Evolutionary conservation across 306 rosid genomes (phyloP), one percentile per base, ranked within the genome.

Genomic region (Canavalia ensiformis): DNA sequence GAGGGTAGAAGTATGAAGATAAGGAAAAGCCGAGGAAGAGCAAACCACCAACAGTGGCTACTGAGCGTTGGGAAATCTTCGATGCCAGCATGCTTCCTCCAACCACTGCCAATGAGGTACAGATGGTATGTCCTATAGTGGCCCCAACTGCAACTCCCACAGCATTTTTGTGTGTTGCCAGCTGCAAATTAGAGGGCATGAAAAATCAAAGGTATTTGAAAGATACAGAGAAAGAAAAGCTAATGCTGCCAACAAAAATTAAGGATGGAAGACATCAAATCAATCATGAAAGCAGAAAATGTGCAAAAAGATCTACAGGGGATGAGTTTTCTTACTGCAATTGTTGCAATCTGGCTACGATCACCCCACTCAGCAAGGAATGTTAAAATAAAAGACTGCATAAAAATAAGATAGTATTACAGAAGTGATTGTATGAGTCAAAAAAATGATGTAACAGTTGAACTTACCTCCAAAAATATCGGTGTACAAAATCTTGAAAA

Each of bases 321-420:
- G 28, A 75, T 18, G 29, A 34, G 45, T 45, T 55, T 76, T 82
- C 99, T 88, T 88, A 96, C 99, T 13, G 99, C 99, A 80, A 96
- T 96, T 54, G 99, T 96, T 0, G 99, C 99, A 81, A 96, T 96
- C 87, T 96, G 99, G 90, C 99, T 96, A 25, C 98, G 99, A 81
- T 96, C 99, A 3, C 99, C 99, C 99, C 99, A 96, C 87, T 96
- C 99, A 6, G 99, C 99, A 68, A 96, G 92, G 84, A 96, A 96
- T 54, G 99, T 96, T 77, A 96, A 86, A 80, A 94, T 77, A 54
- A 96, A 96, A 44, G 99, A 90, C 99, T 94, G 92, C 90, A 86
- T 25, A 78, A 67, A 28, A 59, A 49, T n/a, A 74, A 72, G 44
- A 81, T 1, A 11, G 31, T 41, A 34, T 56, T 45, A 68, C 72